A percentile compares a stretch with the other conserved stretches of the same genome.
These are phyloP conservation scores for Nitzschia sp. DNA, from an alignment of 108 stramenopile genomes.

Conservation along the genomic window DNA sequence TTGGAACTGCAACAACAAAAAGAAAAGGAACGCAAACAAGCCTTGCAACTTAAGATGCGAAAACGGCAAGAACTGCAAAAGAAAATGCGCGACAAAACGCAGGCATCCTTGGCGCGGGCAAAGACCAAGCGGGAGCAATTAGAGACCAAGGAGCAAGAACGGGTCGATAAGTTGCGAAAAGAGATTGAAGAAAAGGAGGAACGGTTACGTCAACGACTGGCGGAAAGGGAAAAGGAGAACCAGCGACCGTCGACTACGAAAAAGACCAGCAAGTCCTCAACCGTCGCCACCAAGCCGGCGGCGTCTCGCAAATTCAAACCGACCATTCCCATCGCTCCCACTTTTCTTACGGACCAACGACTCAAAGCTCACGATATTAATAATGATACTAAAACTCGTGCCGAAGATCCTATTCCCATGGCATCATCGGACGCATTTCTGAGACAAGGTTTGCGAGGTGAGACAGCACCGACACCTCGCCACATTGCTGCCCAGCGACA, in stretches of 20 bases:
- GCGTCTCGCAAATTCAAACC: not conserved
- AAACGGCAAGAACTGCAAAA: not conserved
- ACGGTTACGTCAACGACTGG: not conserved
- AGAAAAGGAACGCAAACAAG: not conserved
- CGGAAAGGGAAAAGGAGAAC: constrained; percentile 2
- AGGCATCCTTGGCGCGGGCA: not conserved
- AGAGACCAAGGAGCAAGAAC: constrained; percentile 27
- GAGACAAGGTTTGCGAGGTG: constrained; percentile 13
- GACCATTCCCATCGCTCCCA: constrained; percentile 30
- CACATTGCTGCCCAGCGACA: not conserved
- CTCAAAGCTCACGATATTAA: not conserved
- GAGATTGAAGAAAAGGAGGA: constrained; percentile 18
- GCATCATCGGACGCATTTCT: constrained; percentile 8
- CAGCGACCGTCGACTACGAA: not conserved
- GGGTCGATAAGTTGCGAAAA: constrained; percentile 19
- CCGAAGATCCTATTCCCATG: constrained; percentile 5
- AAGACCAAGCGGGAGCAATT: not conserved
- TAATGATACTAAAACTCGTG: not conserved
- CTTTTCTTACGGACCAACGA: constrained; percentile 24
- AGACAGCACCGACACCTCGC: too few species aligned
- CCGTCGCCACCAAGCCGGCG: constrained; percentile 2
- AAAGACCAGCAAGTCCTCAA: not conserved
- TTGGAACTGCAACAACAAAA: not conserved
- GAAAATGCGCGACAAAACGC: not conserved
- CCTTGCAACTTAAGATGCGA: not conserved